These are phyloP conservation scores for Sclerotiophoma versabilis DNA, from an alignment of 2,329 filamentous ascomycete species.

Conservation along the genomic window DNA sequence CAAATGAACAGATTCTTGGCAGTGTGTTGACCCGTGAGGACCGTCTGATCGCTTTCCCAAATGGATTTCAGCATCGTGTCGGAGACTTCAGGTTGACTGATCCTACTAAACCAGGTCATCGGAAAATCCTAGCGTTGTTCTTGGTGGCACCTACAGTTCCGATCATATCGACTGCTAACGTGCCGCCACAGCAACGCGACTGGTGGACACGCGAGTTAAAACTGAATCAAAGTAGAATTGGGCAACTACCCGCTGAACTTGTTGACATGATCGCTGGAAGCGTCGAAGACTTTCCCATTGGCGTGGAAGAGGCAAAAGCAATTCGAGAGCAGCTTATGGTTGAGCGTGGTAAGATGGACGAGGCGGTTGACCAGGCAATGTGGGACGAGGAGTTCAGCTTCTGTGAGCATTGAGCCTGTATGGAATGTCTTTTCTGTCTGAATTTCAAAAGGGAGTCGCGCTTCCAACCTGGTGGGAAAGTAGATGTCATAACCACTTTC, in stretches of 20 bases:
- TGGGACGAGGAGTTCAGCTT: slow-evolving; percentile 18
- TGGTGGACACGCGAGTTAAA: slow-evolving; percentile 44
- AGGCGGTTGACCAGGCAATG: slow-evolving; percentile 6
- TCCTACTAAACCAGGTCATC: slow-evolving; percentile 58
- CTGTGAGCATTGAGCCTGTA: slow-evolving; percentile 19
- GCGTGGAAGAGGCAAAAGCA: slow-evolving; percentile 24
- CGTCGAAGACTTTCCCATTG: slow-evolving; percentile 21
- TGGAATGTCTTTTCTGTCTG: too few relatives aligned
- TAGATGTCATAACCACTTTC: too few relatives aligned
- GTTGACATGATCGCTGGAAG: slow-evolving; percentile 15
- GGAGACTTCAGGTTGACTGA: slow-evolving; percentile 59
- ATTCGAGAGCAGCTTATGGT: slow-evolving; percentile 23
- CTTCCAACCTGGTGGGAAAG: too few relatives aligned
- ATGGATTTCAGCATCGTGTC: slow-evolving; percentile 37
- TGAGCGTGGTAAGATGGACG: slow-evolving; percentile 16
- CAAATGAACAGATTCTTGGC: slow-evolving; percentile 54
- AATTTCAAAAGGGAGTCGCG: too few relatives aligned
- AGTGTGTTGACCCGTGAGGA: slow-evolving; percentile 55
- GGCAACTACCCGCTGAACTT: slow-evolving; percentile 21
- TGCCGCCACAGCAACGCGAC: slow-evolving; percentile 57
- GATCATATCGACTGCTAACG: slow-evolving; percentile 59
- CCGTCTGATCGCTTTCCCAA: slow-evolving; percentile 64
- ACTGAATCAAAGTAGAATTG: background rate
- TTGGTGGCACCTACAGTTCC: slow-evolving; percentile 63
- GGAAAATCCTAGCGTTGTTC: slow-evolving; percentile 64